Conservation (phyloP, 169 alveolate genomes). For the Plasmodium relictum region DNA sequence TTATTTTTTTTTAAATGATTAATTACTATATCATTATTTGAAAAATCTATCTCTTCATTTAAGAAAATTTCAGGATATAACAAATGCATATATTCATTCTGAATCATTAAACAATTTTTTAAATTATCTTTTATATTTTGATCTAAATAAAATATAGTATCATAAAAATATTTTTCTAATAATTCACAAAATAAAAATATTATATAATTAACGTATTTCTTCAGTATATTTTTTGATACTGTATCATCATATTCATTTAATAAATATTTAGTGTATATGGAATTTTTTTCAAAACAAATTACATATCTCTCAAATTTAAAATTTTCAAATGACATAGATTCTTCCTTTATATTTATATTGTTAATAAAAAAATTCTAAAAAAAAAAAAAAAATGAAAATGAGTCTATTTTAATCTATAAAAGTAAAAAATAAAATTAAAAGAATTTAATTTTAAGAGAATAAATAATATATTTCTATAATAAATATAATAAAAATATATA, state of each 20-base stretch:
- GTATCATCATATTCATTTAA: slow-evolving; percentile 48
- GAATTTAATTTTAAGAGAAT: background rate
- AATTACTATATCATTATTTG: slow-evolving; percentile 24
- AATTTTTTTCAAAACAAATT: slow-evolving; percentile 39
- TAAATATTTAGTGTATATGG: slow-evolving; percentile 39
- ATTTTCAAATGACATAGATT: slow-evolving; percentile 16
- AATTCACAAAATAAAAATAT: slow-evolving; percentile 59
- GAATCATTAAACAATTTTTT: slow-evolving; percentile 20
- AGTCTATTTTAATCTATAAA: background rate
- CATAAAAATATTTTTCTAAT: slow-evolving; percentile 59
- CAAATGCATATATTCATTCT: slow-evolving; percentile 65
- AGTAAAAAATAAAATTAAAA: background rate
- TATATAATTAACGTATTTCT: slow-evolving; percentile 63
- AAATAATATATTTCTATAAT: background rate
- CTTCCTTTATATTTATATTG: slow-evolving; percentile 6
- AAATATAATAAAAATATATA: background rate
- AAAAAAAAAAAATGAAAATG: background rate
- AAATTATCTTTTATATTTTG: slow-evolving; percentile 46
- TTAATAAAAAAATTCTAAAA: slow-evolving; percentile 38
- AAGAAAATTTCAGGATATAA: slow-evolving; percentile 62
- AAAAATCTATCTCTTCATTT: slow-evolving; percentile 46
- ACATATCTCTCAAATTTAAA: slow-evolving; percentile 58
- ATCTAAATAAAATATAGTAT: slow-evolving; percentile 59
- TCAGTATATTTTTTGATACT: slow-evolving; percentile 37
- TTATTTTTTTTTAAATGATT: slow-evolving; percentile 35